Evolutionary conservation across 2,329 filamentous ascomycete species (phyloP), one percentile per base, ranked within the genome.

Genomic region (Anthostomella pinea): DNA sequence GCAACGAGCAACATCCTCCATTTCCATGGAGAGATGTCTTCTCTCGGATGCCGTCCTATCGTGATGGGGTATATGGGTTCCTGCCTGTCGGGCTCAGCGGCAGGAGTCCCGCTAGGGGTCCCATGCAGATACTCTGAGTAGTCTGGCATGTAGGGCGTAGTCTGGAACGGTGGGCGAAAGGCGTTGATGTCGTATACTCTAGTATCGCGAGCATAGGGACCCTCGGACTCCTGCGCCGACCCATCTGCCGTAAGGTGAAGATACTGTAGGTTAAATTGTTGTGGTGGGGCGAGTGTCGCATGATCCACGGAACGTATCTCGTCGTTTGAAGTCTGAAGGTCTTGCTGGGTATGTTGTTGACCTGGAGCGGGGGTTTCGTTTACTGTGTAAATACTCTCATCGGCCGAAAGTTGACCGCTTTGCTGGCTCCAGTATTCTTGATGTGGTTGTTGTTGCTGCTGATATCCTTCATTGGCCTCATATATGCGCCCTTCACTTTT

Each of bases 1-100:
- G 46, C 50, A 14, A 52, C 23, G 13, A 56, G 33, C 16, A 45
- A 35, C 7, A 39, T n/a, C n/a, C n/a, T n/a, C n/a, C n/a, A n/a
- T n/a, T n/a, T n/a, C 17, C 33, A 26, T 13, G 11, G 6, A 11
- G 24, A 6, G n/a, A 26, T 26, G 24, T 26, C 15, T 10, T 26
- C 24, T 13, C 24, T 10, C 11, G 24, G 24, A 26, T 26, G 24
- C n/a, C 11, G 24, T 14, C 15, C 6, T 26, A 26, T 26, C 5
- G 24, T 26, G 24, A 26, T 26, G n/a, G n/a, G n/a, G n/a, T n/a
- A n/a, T 32, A 25, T 36, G 19, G 38, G 41, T 24, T 41, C 35
- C 44, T 38, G 38, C 30, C 31, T 34, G 22, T 38, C 40, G 11
- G 35, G 19, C n/a, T n/a, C n/a, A n/a, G n/a, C n/a, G n/a, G n/a